Percentiles rank a stretch among this genome's conserved stretches.
phyloP scores from a whole-genome alignment of 2,329 filamentous ascomycete species.

The Arthrobotrys musiformis region DNA sequence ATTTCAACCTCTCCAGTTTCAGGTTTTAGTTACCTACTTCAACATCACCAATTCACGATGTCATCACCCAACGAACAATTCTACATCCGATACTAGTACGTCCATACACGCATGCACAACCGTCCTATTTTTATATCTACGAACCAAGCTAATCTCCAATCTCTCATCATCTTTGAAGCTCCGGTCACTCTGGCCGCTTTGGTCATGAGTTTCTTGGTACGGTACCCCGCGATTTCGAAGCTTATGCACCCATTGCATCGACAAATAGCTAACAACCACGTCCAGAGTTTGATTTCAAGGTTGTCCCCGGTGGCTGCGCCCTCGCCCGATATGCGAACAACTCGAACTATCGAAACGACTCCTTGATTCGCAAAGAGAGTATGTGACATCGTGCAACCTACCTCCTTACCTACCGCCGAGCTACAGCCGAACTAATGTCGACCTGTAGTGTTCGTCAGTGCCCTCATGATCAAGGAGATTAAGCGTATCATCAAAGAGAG shows the following conservation, averaged over 20 bases:
- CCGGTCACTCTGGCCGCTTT: constrained; percentile 95
- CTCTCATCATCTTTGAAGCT: constrained; percentile 68
- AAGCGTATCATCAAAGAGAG: constrained; percentile 96
- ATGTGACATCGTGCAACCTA: constrained; percentile 62
- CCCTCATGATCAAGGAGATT: constrained; percentile 89
- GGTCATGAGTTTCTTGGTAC: constrained; percentile 96
- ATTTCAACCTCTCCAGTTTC: neutral
- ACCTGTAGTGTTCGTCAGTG: constrained; percentile 88
- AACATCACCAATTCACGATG: constrained; percentile 65
- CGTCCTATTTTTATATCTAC: neutral
- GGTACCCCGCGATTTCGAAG: constrained; percentile 56
- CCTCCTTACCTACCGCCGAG: constrained; percentile 14
- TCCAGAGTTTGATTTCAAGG: constrained; percentile 93
- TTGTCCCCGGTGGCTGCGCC: constrained; percentile 91
- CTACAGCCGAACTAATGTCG: neutral
- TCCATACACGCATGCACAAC: constrained; percentile 62
- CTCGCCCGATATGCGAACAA: constrained; percentile 98
- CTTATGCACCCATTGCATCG: neutral
- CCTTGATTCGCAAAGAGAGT: constrained; percentile 99
- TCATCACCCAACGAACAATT: constrained; percentile 81
- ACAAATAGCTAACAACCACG: constrained; percentile 55
- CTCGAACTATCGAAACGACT: constrained; percentile 99
- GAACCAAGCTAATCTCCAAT: neutral
- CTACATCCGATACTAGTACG: constrained; percentile 96
- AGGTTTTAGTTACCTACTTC: neutral